phyloP scores from a whole-genome alignment of 805 yeast genomes.

The Zygoascus bituminiphila region DNA sequence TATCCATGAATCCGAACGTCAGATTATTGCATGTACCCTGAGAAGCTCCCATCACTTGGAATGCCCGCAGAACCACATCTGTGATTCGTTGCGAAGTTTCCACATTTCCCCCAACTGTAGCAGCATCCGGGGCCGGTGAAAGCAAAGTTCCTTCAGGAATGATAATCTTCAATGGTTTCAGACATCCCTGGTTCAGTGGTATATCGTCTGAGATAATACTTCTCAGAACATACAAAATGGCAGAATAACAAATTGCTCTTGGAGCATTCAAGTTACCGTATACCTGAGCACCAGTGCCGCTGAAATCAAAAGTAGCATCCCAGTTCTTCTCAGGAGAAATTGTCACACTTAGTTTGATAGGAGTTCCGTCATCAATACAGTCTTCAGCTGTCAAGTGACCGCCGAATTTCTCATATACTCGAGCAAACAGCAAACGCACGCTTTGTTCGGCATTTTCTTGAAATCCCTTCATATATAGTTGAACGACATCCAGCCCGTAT shows the following conservation, averaged over 20 bases:
- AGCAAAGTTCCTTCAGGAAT: slow-evolving; percentile 58
- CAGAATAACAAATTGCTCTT: slow-evolving; percentile 78
- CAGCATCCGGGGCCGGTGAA: slow-evolving; percentile 76
- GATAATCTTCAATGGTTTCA: slow-evolving; percentile 62
- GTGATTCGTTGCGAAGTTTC: slow-evolving; percentile 91
- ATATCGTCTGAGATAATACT: slow-evolving; percentile 79
- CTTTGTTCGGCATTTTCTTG: slow-evolving; percentile 70
- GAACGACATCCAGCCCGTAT: slow-evolving; percentile 50
- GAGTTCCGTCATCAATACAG: slow-evolving; percentile 30
- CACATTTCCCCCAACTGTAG: slow-evolving; percentile 93
- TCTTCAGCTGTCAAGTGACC: slow-evolving; percentile 22
- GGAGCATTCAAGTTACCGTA: slow-evolving; percentile 93
- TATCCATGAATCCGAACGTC: slow-evolving; percentile 75
- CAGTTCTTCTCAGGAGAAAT: slow-evolving; percentile 48
- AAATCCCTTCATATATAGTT: slow-evolving; percentile 72
- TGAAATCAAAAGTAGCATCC: slow-evolving; percentile 69
- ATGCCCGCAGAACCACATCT: slow-evolving; percentile 80
- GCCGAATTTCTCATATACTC: slow-evolving; percentile 33
- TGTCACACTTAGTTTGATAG: slow-evolving; percentile 20
- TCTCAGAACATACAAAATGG: slow-evolving; percentile 78
- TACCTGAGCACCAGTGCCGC: slow-evolving; percentile 79
- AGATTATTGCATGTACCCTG: slow-evolving; percentile 95
- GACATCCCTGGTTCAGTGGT: slow-evolving; percentile 90
- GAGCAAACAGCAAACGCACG: slow-evolving; percentile 48
- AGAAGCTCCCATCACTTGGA: slow-evolving; percentile 85